Conservation (phyloP, 2,329 filamentous ascomycete species). For the Allantophomopsis lycopodina region DNA sequence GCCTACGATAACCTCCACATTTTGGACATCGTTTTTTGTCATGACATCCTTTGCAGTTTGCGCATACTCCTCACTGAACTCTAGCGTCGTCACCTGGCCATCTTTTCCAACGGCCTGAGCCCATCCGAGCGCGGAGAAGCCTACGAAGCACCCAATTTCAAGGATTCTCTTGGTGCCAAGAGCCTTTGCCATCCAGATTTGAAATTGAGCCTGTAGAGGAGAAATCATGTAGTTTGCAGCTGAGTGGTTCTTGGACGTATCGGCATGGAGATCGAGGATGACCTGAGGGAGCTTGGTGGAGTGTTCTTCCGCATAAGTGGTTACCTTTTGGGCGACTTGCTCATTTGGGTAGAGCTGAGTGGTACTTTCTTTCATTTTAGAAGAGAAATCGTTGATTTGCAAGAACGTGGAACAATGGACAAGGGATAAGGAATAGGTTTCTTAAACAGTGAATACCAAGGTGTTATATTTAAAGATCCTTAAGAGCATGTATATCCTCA, state of each 20-base stretch:
- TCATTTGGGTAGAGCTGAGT: conserved; percentile 27
- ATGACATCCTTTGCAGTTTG: conserved; percentile 24
- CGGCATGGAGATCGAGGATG: conserved; percentile 27
- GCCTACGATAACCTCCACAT: conserved; percentile 31
- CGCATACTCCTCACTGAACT: conserved; percentile 30
- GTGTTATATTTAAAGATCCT: too few relatives aligned
- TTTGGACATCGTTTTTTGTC: conserved; percentile 23
- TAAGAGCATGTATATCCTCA: too few relatives aligned
- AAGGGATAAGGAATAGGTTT: too few relatives aligned
- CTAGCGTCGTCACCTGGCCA: conserved; percentile 24
- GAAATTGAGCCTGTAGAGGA: conserved; percentile 10
- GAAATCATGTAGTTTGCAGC: conserved; percentile 12
- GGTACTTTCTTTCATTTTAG: conserved; percentile 13
- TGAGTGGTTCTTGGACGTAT: conserved; percentile 6
- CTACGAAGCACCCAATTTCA: conserved; percentile 16
- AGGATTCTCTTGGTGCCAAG: conserved; percentile 14
- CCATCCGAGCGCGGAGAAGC: conserved; percentile 13
- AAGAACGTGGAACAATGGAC: too few relatives aligned
- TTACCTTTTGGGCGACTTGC: conserved; percentile 25
- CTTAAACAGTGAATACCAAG: too few relatives aligned
- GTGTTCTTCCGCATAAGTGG: conserved; percentile 26
- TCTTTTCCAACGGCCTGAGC: conserved; percentile 11
- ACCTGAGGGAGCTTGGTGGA: conserved; percentile 27
- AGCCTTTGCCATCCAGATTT: conserved; percentile 10
- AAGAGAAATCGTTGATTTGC: background rate